phyloP scores from a whole-genome alignment of 2,329 filamentous ascomycete species.

The Drechslerella dactyloides region DNA sequence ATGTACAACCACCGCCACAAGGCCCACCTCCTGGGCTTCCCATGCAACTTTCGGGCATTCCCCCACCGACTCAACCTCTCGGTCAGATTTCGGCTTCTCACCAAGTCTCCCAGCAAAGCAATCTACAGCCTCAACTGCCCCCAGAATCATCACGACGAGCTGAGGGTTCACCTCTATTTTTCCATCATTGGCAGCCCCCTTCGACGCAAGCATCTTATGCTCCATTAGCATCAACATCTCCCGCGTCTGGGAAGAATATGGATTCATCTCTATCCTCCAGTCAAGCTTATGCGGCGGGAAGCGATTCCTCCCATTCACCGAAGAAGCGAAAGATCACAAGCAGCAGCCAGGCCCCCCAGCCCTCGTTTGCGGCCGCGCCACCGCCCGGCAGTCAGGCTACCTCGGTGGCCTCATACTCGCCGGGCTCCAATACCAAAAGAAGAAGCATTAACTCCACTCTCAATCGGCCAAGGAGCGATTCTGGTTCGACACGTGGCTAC shows the following conservation, averaged over 20 bases:
- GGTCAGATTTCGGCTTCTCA: conserved; percentile 38
- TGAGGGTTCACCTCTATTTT: conserved; percentile 53
- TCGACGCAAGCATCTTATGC: conserved; percentile 44
- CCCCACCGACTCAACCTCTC: conserved; percentile 46
- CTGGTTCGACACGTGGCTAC: conserved; percentile 50
- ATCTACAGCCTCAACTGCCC: conserved; percentile 24
- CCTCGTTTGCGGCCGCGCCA: conserved; percentile 42
- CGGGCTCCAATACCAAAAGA: conserved; percentile 48
- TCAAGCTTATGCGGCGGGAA: conserved; percentile 51
- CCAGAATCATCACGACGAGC: conserved; percentile 39
- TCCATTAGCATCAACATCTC: conserved; percentile 51
- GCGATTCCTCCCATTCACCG: conserved; percentile 53
- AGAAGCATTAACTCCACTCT: conserved; percentile 51
- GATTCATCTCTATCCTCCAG: conserved; percentile 53
- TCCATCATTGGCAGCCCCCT: conserved; percentile 55
- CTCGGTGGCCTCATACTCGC: conserved; percentile 52
- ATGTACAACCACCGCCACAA: conserved; percentile 60
- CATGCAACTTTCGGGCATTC: conserved; percentile 47
- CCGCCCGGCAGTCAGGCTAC: conserved; percentile 12
- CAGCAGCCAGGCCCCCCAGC: conserved; percentile 44
- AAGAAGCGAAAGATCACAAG: conserved; percentile 54
- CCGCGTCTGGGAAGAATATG: conserved; percentile 53
- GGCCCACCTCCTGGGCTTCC: conserved; percentile 48
- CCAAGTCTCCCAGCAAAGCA: conserved; percentile 42
- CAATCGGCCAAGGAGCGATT: conserved; percentile 54